A percentile compares a stretch with the other conserved stretches of the same genome.
phyloP scores from a whole-genome alignment of 2,329 filamentous ascomycete species.

The Hirsutella minnesotensis region DNA sequence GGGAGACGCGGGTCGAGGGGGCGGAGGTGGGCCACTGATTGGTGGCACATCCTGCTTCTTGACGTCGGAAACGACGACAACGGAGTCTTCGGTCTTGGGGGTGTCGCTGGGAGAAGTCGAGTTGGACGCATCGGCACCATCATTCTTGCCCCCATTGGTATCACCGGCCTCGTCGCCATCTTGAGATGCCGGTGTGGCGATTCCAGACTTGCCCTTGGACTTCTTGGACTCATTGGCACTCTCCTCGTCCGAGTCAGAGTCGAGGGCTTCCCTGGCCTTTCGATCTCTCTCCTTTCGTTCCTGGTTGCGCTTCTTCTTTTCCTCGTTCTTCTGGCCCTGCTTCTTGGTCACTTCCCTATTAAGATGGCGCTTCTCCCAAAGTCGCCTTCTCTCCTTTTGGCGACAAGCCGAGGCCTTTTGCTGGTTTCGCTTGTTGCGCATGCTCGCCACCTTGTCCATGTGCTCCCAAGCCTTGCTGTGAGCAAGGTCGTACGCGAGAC shows the following conservation, averaged over 20 bases:
- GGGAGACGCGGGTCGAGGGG: neutral
- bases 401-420: conserved; percentile 36
- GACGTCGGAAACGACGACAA: conserved; percentile 8
- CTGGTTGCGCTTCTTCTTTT: conserved; percentile 19
- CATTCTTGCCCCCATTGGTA: conserved; percentile 6
- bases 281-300: conserved; percentile 14
- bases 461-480: conserved; percentile 45
- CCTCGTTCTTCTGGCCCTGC: conserved; percentile 25
- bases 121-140: conserved; percentile 14
- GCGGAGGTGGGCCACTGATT: conserved; percentile 13
- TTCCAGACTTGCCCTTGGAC: conserved; percentile 2
- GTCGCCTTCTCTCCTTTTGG: conserved; percentile 30
- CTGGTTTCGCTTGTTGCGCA: conserved; percentile 36
- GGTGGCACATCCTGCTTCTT: conserved; percentile 23
- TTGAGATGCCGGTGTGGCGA: conserved; percentile 5
- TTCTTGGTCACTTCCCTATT: conserved; percentile 28
- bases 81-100: conserved; percentile 18
- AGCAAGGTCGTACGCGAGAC: conserved; percentile 46
- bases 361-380: conserved; percentile 37
- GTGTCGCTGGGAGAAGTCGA: conserved; percentile 20
- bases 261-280: conserved; percentile 2
- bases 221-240: neutral
- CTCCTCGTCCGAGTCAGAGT: neutral
- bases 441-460: conserved; percentile 35
- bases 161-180: neutral